Conservation (phyloP, 2,329 filamentous ascomycete species). For the Aspergillus sp. region DNA sequence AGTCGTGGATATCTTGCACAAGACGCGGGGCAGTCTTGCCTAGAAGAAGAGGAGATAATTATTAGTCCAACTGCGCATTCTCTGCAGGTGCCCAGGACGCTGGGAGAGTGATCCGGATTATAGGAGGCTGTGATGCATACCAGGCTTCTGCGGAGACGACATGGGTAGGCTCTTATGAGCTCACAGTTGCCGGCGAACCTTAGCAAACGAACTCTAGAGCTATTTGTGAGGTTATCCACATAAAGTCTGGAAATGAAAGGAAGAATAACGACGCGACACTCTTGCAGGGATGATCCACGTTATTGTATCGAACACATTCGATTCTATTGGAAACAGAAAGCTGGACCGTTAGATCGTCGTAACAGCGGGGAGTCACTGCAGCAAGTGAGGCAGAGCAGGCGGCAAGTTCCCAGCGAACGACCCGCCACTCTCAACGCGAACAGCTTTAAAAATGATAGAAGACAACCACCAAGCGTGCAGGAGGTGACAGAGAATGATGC, state of each 20-base stretch:
- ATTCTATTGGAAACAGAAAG: slow-evolving; percentile 7
- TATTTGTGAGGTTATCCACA: slow-evolving; percentile 12
- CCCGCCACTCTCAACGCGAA: slow-evolving; percentile 5
- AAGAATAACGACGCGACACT: neutral
- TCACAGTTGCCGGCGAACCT: slow-evolving; percentile 15
- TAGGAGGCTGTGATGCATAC: slow-evolving; percentile 24
- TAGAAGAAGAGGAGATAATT: slow-evolving; percentile 23
- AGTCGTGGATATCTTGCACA: slow-evolving; percentile 48
- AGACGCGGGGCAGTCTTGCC: slow-evolving; percentile 56
- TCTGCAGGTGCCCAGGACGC: neutral
- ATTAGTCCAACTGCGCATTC: slow-evolving; percentile 6
- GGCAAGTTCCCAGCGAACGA: neutral
- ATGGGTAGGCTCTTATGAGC: slow-evolving; percentile 28
- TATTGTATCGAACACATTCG: slow-evolving; percentile 10
- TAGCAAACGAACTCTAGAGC: neutral
- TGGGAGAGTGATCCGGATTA: too few relatives aligned
- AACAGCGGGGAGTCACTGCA: slow-evolving; percentile 12
- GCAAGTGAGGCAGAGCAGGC: neutral
- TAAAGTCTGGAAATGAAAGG: neutral
- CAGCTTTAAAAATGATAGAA: neutral
- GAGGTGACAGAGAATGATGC: neutral
- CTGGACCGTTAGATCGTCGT: slow-evolving; percentile 1
- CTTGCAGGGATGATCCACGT: neutral
- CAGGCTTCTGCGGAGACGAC: slow-evolving; percentile 35
- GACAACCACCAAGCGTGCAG: neutral